phyloP scores from a whole-genome alignment of 495 filamentous ascomycete genomes.

The Penicillium angulare region DNA sequence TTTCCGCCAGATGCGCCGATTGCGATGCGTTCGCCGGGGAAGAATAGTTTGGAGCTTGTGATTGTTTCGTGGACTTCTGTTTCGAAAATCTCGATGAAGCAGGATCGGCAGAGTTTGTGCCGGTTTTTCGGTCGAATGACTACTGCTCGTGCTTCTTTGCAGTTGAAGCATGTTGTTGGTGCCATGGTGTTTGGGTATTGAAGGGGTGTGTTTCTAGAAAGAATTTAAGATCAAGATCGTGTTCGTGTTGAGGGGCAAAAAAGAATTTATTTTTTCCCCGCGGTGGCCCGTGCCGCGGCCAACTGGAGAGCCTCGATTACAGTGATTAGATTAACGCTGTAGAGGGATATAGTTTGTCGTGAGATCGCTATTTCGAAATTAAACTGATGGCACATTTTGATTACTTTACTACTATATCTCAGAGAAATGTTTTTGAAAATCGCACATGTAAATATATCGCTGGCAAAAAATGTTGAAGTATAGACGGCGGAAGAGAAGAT shows the following conservation, averaged over 20 bases:
- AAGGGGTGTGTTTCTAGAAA: neutral
- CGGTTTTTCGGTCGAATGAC: conserved; percentile 94
- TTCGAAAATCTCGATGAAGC: conserved; percentile 87
- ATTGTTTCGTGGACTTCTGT: conserved; percentile 93
- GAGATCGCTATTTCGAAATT: neutral
- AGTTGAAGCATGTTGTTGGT: conserved; percentile 68
- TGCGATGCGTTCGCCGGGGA: conserved; percentile 80
- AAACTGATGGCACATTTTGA: neutral
- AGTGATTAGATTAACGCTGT: neutral
- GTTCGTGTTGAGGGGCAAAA: conserved; percentile 8
- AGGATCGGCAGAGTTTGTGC: conserved; percentile 83
- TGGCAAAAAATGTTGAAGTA: too few species aligned
- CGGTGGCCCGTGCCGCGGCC: conserved; percentile 1
- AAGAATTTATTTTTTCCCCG: conserved; percentile 23
- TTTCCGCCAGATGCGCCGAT: conserved; percentile 97
- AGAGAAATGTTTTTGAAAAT: neutral
- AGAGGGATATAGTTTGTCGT: too few species aligned
- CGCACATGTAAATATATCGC: neutral
- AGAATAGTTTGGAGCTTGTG: conserved; percentile 71
- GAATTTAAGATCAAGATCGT: too few species aligned
- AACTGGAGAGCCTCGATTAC: conserved; percentile 2
- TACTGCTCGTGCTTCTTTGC: conserved; percentile 72
- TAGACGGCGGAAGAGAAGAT: too few species aligned
- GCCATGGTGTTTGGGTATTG: conserved; percentile 40
- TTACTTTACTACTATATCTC: too few species aligned